Percentiles rank a stretch among this genome's conserved stretches.
Evolutionary conservation across 208 protist species (phyloP).

Genomic region (Leishmania guyanensis): DNA sequence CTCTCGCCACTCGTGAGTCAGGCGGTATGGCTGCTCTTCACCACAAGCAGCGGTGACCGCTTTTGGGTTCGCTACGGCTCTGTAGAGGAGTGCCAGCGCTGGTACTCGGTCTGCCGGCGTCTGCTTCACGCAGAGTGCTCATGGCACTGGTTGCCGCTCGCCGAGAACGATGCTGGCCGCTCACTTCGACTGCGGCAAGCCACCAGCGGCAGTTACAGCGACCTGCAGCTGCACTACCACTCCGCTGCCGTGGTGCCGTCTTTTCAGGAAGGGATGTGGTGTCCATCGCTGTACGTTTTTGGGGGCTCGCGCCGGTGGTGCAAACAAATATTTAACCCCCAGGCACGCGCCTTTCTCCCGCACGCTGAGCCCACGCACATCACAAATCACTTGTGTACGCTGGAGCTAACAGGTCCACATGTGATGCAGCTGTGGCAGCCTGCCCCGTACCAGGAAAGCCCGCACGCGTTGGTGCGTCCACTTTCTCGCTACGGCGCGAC

Average conservation of each 20-base stretch:
- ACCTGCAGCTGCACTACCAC: slow-evolving; percentile 67
- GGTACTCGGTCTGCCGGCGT: slow-evolving; percentile 39
- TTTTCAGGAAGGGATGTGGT: slow-evolving; percentile 20
- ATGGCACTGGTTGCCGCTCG: slow-evolving; percentile 67
- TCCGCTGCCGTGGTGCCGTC: slow-evolving; percentile 29
- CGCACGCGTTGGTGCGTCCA: slow-evolving; percentile 52
- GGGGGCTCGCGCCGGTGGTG: slow-evolving; percentile 47
- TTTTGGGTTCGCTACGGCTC: slow-evolving; percentile 73
- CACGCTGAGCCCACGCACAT: slow-evolving; percentile 24
- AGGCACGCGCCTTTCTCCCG: slow-evolving; percentile 44
- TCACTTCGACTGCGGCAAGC: slow-evolving; percentile 23
- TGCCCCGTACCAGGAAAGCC: slow-evolving; percentile 51
- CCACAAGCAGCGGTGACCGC: slow-evolving; percentile 53
- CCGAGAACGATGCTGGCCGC: slow-evolving; percentile 28
- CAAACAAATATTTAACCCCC: slow-evolving; percentile 32
- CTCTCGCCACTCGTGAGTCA: slow-evolving; percentile 22
- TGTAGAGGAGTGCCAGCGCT: slow-evolving; percentile 44
- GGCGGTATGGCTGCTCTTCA: slow-evolving; percentile 51
- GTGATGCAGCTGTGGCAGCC: slow-evolving; percentile 31
- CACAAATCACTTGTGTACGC: slow-evolving; percentile 17
- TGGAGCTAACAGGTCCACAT: slow-evolving; percentile 57
- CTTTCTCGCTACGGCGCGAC: slow-evolving; percentile 54
- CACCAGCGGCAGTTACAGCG: slow-evolving; percentile 33
- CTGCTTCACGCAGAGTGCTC: slow-evolving; percentile 36
- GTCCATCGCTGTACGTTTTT: slow-evolving; percentile 40